Evolutionary conservation across 306 rosid species (phyloP), one percentile per base, ranked within the genome.

Genomic region (Trifolium fragiferum): DNA sequence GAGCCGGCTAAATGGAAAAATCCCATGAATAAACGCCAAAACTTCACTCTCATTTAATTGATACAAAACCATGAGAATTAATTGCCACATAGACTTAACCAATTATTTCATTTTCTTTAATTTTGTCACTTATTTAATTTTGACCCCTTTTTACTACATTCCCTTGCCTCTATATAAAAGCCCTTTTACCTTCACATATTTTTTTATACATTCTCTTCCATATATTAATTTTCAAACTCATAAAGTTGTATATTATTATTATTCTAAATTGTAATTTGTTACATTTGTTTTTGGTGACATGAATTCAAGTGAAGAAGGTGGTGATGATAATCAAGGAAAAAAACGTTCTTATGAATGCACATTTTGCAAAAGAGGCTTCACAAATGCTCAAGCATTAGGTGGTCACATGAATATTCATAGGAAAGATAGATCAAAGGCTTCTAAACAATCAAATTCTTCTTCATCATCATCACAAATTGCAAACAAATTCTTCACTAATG

Each of bases 381-480:
- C 97, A 25, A 92, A 92, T 61, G 99, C 99, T 6, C 99, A 92
- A 44, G 97, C 97, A 16, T 73, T 94, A 61, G 99, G 99, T 7
- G 99, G 98, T 27, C 98, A 93, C 25, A 93, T 93, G 98, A 94
- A 94, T 57, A 91, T 94, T 18, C 98, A 94, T 67, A 76, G 99
- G 55, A 94, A 84, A 59, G 96, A 94, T 54, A 76, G 90, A 55
- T 96, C 96, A 78, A 90, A 86, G 37, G 82, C 85, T 69, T 91
- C 86, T 60, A 92, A 89, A 23, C 25, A 16, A 53, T 13, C 4
- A 30, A 27, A 27, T 18, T 19, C 5, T 53, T 57, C 79, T 23
- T 30, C 37, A 7, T 37, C 40, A 1, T 33, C 16, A 41, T 21
- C 53, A 66, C 78, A 44, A 62, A 50, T 58, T 64, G 2, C 20